phyloP scores from a whole-genome alignment of 805 yeast genomes.

The Pichia manshurica region DNA sequence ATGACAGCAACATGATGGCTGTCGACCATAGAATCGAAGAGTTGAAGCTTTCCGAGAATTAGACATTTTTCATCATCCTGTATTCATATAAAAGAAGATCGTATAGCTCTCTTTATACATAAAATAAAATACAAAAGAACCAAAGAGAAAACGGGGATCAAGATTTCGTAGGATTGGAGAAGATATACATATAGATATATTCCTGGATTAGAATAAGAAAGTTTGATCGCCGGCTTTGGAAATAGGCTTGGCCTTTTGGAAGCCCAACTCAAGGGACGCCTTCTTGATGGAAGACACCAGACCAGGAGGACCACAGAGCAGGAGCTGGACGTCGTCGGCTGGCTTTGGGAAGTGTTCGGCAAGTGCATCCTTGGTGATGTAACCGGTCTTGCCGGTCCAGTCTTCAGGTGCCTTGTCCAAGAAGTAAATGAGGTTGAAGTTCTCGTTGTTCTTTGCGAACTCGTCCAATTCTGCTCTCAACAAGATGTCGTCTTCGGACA shows the following conservation, averaged over 20 bases:
- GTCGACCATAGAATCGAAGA: slow-evolving; percentile 42
- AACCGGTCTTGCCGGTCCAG: slow-evolving; percentile 80
- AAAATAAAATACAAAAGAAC: too few relatives aligned
- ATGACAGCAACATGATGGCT: slow-evolving; percentile 30
- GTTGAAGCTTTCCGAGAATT: slow-evolving; percentile 29
- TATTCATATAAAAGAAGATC: too few relatives aligned
- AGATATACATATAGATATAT: neutral
- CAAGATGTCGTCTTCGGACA: slow-evolving; percentile 71
- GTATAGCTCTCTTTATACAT: too few relatives aligned
- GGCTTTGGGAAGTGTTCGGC: slow-evolving; percentile 57
- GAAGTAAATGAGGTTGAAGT: slow-evolving; percentile 65
- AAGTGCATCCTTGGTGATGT: slow-evolving; percentile 70
- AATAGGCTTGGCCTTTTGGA: slow-evolving; percentile 77
- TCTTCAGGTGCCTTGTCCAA: slow-evolving; percentile 65
- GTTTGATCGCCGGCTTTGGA: slow-evolving; percentile 87
- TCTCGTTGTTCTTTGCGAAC: slow-evolving; percentile 50
- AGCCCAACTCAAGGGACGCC: slow-evolving; percentile 70
- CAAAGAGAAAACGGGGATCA: too few relatives aligned
- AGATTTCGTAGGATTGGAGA: too few relatives aligned
- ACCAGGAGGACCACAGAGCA: slow-evolving; percentile 92
- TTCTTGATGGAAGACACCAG: slow-evolving; percentile 83
- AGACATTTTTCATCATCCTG: too few relatives aligned
- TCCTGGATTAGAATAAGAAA: slow-evolving; percentile 65
- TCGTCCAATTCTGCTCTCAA: slow-evolving; percentile 74
- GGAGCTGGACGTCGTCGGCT: slow-evolving; percentile 55